Evolutionary conservation across 495 filamentous ascomycete genomes (phyloP), one percentile per base, ranked within the genome.

Genomic region (Trypethelium eluteriae): DNA sequence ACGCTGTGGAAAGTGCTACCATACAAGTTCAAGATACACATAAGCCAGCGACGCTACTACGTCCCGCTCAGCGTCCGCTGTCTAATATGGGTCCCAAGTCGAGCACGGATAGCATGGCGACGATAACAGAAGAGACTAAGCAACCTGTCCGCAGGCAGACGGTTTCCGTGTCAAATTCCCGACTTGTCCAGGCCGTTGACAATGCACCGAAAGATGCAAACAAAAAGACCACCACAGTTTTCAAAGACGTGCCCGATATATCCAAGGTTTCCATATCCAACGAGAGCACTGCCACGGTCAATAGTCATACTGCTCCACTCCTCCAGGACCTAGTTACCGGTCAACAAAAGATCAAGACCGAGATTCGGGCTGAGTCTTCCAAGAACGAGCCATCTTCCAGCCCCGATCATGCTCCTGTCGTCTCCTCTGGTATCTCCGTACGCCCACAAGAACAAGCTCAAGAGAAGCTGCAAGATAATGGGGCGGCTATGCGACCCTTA

Each of bases 51-150:
- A 76, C 80, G 3, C 79, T 89, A 35, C 74, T 84, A 12, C 83
- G 85, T 67, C 88, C 88, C 2, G 85, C 88, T 36, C 88, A 90
- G 68, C 83, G 89, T 50, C 85, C 85, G 5, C 68, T 83, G 49
- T 84, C 84, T 39, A 77, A 59, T 18, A 36, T 36, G 25, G 53
- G 25, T 36, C 53, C 53, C 18, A 59, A 59, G 53, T 36, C 32
- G 6, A 59, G 53, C 53, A 36, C 53, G 14, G 53, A 59, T 80
- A 59, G 32, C 32, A 59, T 63, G 25, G 32, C 49, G 5, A 32
- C 57, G 38, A 18, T 56, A 53, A 16, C 41, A 44, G n/a, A 66
- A 41, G 68, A 76, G 53, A 70, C 74, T 9, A 84, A 81, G 67
- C 71, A 71, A 50, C 63, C 73, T 12, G 47, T 56, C 47, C 39